Evolutionary conservation across 805 yeast species (phyloP), one percentile per base, ranked within the genome.

Genomic region (Allodekkera sacchari): DNA sequence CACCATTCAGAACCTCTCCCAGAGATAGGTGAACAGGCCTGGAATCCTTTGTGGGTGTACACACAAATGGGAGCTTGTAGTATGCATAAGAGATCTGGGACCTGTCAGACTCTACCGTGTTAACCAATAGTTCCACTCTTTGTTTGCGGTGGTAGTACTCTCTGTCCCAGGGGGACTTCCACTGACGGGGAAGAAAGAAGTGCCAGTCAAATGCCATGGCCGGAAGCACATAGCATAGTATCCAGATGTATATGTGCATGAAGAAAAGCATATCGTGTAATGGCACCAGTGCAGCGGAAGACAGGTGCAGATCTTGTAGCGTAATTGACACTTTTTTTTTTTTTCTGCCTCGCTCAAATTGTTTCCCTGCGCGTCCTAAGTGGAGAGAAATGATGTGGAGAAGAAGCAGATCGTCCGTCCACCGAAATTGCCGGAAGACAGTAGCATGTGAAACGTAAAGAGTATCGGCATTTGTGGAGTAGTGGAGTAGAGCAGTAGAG

Each of bases 1-100:
- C 95, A 10, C 95, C 95, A 32, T 79, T 65, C 33, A 85, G 61
- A 13, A 87, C 76, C 44, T 83, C 89, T 11, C 87, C 83, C 15
- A 85, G 52, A 5, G 87, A 78, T 27, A 83, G 52, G 41, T 77
- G 79, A 13, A 80, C 56, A 3, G 83, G 77, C 36, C 71, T 71
- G n/a, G 72, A 62, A 5, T 60, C 48, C 3, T 48, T 48, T 3
- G 69, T 59, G 7, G 82, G 74, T 0, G 89, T 84, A 55, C 95
- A 85, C 2, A 83, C 77, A 52, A 84, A 85, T 2, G 83, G 84
- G 31, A 87, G 61, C 35, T 77, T 83, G 53, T 80, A 76, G 53
- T 83, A 85, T 0, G 81, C 74, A 49, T 64, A 82, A 2, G 94
- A 94, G 7, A 81, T 61, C 45, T 80, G 84, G 1, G 84, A 77